A percentile compares a stretch with the other conserved stretches of the same genome.
phyloP scores from a whole-genome alignment of 371 early-diverging fungal species.

The Mucor plumbeus region DNA sequence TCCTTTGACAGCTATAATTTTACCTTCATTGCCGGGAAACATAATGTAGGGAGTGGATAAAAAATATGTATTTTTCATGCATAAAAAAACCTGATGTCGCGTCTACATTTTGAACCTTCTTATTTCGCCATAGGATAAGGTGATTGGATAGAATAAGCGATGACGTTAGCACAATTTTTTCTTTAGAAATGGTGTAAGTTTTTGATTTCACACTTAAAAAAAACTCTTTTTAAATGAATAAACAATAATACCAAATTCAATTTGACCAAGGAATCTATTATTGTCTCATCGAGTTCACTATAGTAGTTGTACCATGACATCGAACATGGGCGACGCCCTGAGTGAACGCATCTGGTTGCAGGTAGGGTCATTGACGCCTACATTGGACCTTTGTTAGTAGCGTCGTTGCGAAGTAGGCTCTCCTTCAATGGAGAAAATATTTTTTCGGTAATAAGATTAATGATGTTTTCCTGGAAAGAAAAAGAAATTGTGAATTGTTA shows the following conservation, averaged over 20 bases:
- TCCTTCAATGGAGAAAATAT: neutral
- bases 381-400: neutral
- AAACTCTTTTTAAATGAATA: too few relatives aligned
- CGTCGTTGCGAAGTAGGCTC: conserved; percentile 1
- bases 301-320: conserved; percentile 1
- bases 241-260: neutral
- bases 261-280: neutral
- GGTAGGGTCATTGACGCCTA: conserved; percentile 5
- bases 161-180: too few relatives aligned
- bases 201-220: too few relatives aligned
- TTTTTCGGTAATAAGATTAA: neutral
- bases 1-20: conserved; percentile 12
- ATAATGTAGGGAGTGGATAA: conserved; percentile 12
- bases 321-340: neutral
- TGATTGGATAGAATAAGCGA: too few relatives aligned
- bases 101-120: too few relatives aligned
- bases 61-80: neutral
- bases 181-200: too few relatives aligned
- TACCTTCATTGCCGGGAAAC: conserved; percentile 7
- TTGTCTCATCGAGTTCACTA: neutral
- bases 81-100: too few relatives aligned
- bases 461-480: too few relatives aligned
- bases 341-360: conserved; percentile 3
- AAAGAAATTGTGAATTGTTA: too few relatives aligned
- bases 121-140: too few relatives aligned